A percentile compares a stretch with the other conserved stretches of the same genome.
Conservation (phyloP, 2,329 filamentous ascomycete genomes). For the Aureobasidium melanogenum region DNA sequence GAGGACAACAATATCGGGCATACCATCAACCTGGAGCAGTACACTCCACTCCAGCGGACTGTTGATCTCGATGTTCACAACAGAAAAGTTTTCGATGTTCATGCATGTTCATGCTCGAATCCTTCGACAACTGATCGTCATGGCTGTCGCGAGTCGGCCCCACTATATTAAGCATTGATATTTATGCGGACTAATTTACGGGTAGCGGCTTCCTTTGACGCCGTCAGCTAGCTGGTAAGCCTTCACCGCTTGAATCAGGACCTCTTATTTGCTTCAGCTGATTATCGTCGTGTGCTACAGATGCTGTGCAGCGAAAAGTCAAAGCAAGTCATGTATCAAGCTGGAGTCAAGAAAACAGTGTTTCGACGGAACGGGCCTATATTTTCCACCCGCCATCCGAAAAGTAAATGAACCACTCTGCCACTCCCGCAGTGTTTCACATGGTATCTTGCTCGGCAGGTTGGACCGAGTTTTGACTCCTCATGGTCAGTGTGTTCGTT, state of each 20-base stretch:
- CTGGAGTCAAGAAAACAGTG: not conserved
- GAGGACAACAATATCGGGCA: not conserved
- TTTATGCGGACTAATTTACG: not conserved
- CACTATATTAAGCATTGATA: not conserved
- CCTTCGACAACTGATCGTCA: not conserved
- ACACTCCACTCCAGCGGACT: not conserved
- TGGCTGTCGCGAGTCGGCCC: not conserved
- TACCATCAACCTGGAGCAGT: not conserved
- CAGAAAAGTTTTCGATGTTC: not conserved
- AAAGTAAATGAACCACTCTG: not conserved
- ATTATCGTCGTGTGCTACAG: not conserved
- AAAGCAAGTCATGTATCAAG: not conserved
- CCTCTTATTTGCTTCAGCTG: not conserved
- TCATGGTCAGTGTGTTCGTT: not conserved
- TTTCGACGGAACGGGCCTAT: not conserved
- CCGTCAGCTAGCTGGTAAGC: too few relatives aligned
- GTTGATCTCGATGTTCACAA: not conserved
- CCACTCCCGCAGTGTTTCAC: not conserved
- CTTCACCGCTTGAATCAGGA: not conserved
- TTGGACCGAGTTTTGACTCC: not conserved
- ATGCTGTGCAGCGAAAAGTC: not conserved
- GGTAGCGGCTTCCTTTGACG: not conserved
- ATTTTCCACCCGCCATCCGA: not conserved
- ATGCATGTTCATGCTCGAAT: not conserved
- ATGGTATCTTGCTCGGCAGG: not conserved